phyloP scores from a whole-genome alignment of 148 eudicot species.

The Vaccinium vitisidaea region DNA sequence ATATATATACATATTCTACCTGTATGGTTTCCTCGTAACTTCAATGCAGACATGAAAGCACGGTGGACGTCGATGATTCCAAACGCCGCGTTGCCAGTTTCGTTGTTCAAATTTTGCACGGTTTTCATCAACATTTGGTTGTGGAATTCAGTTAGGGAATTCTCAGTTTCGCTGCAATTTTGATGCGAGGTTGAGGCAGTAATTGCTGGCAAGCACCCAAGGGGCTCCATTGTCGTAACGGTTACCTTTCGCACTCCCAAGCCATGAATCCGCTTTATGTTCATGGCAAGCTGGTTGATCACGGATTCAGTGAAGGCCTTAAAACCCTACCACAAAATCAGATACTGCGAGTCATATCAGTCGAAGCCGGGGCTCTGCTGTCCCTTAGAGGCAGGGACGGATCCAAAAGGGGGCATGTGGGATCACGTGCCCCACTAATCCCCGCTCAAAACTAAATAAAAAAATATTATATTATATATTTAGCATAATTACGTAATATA shows the following conservation, averaged over 20 bases:
- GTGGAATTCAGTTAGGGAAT: slow-evolving; percentile 35
- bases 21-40: slow-evolving; percentile 20
- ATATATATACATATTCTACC: neutral
- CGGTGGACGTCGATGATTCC: slow-evolving; percentile 46
- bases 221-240: slow-evolving; percentile 45
- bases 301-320: slow-evolving; percentile 35
- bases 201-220: slow-evolving; percentile 52
- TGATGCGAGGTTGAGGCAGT: slow-evolving; percentile 29
- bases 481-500: too few relatives aligned
- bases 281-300: slow-evolving; percentile 34
- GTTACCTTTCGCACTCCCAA: slow-evolving; percentile 49
- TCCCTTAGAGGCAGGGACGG: too few relatives aligned
- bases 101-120: slow-evolving; percentile 26
- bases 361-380: too few relatives aligned
- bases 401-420: too few relatives aligned
- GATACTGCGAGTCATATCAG: too few relatives aligned
- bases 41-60: slow-evolving; percentile 44
- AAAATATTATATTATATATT: too few relatives aligned
- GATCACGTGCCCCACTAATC: too few relatives aligned
- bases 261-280: slow-evolving; percentile 40
- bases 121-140: slow-evolving; percentile 37
- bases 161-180: slow-evolving; percentile 40
- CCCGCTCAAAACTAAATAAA: too few relatives aligned
- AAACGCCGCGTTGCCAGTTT: slow-evolving; percentile 21
- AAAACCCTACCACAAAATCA: slow-evolving; percentile 28